Percentiles rank a stretch among this genome's conserved stretches.
phyloP scores from a whole-genome alignment of 306 rosid species.

The Senna siamea region DNA sequence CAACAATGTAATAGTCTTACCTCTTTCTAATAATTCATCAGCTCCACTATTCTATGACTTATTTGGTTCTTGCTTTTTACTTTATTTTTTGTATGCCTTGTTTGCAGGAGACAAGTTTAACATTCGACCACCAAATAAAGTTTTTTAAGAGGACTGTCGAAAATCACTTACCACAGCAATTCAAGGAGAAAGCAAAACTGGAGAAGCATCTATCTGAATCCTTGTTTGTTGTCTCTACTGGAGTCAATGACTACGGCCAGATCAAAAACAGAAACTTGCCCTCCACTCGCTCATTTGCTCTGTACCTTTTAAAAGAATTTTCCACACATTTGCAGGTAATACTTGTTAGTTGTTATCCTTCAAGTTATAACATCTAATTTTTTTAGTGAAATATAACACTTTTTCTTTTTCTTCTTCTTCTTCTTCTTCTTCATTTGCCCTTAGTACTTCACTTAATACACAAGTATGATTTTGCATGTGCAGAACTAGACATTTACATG shows the following conservation, averaged over 20 bases:
- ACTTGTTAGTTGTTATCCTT: neutral
- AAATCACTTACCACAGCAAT: conserved; percentile 28
- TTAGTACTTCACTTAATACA: neutral
- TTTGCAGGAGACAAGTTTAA: conserved; percentile 22
- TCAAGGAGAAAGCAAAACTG: conserved; percentile 10
- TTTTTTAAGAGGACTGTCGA: conserved; percentile 28
- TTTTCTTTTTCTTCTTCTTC: neutral
- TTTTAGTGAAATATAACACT: neutral
- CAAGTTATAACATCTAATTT: neutral
- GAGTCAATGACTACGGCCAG: conserved; percentile 37
- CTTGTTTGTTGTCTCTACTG: conserved; percentile 30
- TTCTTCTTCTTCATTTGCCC: neutral
- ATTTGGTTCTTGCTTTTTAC: neutral
- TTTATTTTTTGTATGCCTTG: neutral
- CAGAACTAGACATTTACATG: neutral
- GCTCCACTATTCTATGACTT: neutral
- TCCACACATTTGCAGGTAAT: conserved; percentile 38
- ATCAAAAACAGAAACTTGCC: conserved; percentile 4
- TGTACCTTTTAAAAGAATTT: conserved; percentile 28
- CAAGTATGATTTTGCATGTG: neutral
- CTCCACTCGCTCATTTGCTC: conserved; percentile 12
- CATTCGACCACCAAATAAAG: conserved; percentile 30
- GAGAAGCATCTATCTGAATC: conserved; percentile 44
- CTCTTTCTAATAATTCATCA: neutral
- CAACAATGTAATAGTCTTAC: conserved; percentile 6